A percentile compares a stretch with the other conserved stretches of the same genome.
phyloP scores from a whole-genome alignment of 768 basidiomycete genomes.

The Leccinum subgranulosum region DNA sequence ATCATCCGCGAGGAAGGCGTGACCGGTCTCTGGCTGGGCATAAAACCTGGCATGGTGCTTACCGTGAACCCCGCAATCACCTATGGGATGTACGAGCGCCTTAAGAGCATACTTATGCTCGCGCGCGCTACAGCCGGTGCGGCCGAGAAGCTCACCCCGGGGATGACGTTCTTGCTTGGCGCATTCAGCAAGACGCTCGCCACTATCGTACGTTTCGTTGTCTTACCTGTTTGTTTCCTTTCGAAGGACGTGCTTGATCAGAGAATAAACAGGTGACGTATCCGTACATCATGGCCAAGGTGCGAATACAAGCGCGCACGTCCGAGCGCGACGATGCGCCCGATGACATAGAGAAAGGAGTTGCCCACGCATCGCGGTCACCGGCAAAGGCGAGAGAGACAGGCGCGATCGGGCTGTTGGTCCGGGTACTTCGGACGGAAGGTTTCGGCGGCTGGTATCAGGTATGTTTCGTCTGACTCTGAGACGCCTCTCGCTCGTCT shows the following conservation, averaged over 20 bases:
- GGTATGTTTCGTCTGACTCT: constrained; percentile 39
- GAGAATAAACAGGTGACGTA: constrained; percentile 69
- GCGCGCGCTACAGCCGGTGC: constrained; percentile 45
- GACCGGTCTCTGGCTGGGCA: constrained; percentile 86
- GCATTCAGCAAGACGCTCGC: constrained; percentile 94
- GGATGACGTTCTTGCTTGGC: constrained; percentile 80
- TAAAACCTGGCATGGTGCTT: constrained; percentile 90
- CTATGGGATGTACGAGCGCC: constrained; percentile 89
- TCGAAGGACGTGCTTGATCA: not conserved
- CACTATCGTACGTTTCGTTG: constrained; percentile 65
- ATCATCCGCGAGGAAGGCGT: constrained; percentile 89
- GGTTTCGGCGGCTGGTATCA: constrained; percentile 96
- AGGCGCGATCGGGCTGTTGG: constrained; percentile 77
- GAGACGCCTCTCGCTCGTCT: not conserved
- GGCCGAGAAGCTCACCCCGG: constrained; percentile 67
- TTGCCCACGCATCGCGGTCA: not conserved
- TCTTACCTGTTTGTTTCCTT: not conserved
- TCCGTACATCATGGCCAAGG: constrained; percentile 96
- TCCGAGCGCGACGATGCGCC: constrained; percentile 48
- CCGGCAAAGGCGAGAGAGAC: constrained; percentile 42
- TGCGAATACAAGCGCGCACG: constrained; percentile 85
- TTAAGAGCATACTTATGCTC: constrained; percentile 71
- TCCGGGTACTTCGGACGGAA: constrained; percentile 66
- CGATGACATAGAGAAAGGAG: constrained; percentile 21
- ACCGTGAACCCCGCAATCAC: constrained; percentile 98